Base-by-base conservation (phyloP, 805 yeast genomes). In the Ogataea zsoltii region DNA sequence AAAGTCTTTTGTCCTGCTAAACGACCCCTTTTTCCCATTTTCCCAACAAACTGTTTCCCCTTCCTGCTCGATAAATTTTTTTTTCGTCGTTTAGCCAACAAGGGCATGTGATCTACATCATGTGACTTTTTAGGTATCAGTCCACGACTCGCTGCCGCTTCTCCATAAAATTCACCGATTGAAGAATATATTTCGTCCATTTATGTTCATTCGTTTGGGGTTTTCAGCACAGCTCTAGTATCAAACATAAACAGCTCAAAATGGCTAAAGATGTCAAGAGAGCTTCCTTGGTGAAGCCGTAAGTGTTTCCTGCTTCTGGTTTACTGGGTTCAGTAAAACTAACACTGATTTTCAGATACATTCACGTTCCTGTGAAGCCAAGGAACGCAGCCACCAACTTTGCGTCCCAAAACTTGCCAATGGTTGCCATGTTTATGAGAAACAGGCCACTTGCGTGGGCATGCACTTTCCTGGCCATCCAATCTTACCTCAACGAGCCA, bases 351-450 rank as follows among this genome's bases (percentile, higher is more conserved):
- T 7, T 3, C 4, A 60, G 64, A 39, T 78, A 79, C 65, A 62
- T 60, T 33, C 84, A 79, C 56, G 59, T 60, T 13, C 80, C 83
- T 33, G 71, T 72, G 12, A 68, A 70, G 50, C 69, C 75, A 30
- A 68, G 79, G 46, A 63, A 63, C 33, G 71, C 68, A 38, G 79
- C 79, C 6, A 61, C 79, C 3, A 65, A 68, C 33, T 68, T 75
- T 67, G 67, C 76, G 21, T 63, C 80, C 6, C 80, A 77, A 55
- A 72, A 80, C 37, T 63, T 79, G 48, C 84, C 84, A 33, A 75
- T 79, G 81, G 82, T 79, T 2, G 83, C 83, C 37, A 79, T 79
- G 84, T 78, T 79, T 59, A 66, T 79, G 74, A 67, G 73, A 55
- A 77, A 78, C 61, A 79, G 76, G 57, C 63, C 79, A 50, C 61